Percentiles rank a stretch among this genome's conserved stretches.
phyloP scores from a whole-genome alignment of 164 flowering plant genomes.

The Chloranthus sessilifolius region DNA sequence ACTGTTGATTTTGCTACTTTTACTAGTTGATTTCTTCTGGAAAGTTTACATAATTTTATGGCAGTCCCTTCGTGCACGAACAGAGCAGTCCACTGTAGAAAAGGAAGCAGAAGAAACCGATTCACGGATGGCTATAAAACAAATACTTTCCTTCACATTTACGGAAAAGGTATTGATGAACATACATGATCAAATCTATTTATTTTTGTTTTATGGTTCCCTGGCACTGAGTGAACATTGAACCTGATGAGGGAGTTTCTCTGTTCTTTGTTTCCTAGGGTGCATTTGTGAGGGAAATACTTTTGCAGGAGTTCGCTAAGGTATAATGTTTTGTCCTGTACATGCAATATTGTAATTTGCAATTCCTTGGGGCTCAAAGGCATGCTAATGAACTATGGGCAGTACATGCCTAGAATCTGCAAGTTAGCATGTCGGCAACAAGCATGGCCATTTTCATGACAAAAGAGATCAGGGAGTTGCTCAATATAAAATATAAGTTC shows the following conservation, averaged over 20 bases:
- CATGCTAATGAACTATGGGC: no score
- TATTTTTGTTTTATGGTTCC: slow-evolving; percentile 1
- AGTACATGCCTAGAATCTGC: not conserved
- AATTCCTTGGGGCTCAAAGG: no score
- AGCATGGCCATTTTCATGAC: no score
- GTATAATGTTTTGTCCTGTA: slow-evolving; percentile 23
- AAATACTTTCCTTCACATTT: slow-evolving; percentile 67
- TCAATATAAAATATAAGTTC: no score
- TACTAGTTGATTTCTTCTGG: slow-evolving; percentile 2
- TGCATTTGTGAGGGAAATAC: slow-evolving; percentile 77
- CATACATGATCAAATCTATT: not conserved
- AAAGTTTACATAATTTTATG: slow-evolving; percentile 9
- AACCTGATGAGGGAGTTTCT: not conserved
- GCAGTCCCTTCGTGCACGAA: slow-evolving; percentile 79
- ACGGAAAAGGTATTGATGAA: slow-evolving; percentile 57
- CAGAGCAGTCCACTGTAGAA: slow-evolving; percentile 36
- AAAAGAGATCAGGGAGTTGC: no score
- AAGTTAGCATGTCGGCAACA: no score
- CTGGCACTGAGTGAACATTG: not conserved
- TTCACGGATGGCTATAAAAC: slow-evolving; percentile 43
- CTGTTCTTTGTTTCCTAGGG: slow-evolving; percentile 47
- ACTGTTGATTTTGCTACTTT: no score
- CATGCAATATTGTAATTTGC: not conserved
- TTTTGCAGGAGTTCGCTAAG: slow-evolving; percentile 87
- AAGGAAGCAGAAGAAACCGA: slow-evolving; percentile 28